Evolutionary conservation across 2,329 filamentous ascomycete genomes (phyloP), one percentile per base, ranked within the genome.

Genomic region (Pseudohalonectria lignicola): DNA sequence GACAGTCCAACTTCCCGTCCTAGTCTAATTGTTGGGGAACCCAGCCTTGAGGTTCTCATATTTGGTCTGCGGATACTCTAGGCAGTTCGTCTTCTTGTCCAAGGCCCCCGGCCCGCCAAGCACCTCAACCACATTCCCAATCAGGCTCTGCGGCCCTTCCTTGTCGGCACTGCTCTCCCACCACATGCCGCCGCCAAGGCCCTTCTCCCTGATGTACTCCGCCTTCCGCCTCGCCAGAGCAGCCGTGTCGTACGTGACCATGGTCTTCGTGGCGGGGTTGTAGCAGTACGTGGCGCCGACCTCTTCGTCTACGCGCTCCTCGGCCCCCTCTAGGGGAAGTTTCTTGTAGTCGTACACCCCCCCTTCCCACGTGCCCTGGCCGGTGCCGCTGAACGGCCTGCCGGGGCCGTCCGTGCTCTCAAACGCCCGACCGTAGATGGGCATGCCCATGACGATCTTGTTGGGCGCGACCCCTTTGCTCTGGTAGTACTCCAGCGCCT

Each of bases 101-200:
- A 86, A 57, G 2, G 49, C 57, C 4, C 47, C 47, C 0, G 59
- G 53, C 0, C 77, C 76, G 15, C 77, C 79, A 10, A 85, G 56
- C 0, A 58, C 62, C 23, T 71, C 63, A 1, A 82, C 74, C 13
- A 80, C 76, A 12, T 71, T 78, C 6, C 58, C 62, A 39, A 88
- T 86, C 52, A 95, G 55, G 49, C 84, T 90, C 38, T 69, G 59
- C 0, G 68, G 63, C 0, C 76, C 78, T 3, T 59, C 53, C 53
- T 78, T 79, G 55, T 95, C 90, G 1, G 75, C 79, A 51, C 82
- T 90, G 49, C 77, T 85, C 63, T 95, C 88, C 87, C 87, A 94
- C 86, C 86, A 96, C 88, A 96, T 95, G n/a, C 74, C 86, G 15
- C 90, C 90, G 2, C 87, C 88, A 0, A 95, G 69, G 0, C 74